Evolutionary conservation across 176 grass and related monocot genomes (phyloP), one percentile per base, ranked within the genome.

Genomic region (Oryza longistaminata): DNA sequence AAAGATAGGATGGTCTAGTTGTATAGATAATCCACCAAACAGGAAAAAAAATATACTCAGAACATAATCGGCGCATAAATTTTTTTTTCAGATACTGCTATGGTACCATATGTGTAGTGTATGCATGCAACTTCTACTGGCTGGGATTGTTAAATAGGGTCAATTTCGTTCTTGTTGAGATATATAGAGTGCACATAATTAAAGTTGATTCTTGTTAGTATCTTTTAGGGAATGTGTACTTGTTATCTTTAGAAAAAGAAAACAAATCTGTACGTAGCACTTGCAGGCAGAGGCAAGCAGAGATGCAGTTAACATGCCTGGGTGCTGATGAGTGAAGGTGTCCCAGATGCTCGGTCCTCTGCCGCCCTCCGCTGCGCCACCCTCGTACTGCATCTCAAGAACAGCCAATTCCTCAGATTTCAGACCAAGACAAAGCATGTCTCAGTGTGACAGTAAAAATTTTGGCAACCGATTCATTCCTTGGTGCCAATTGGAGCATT

Each of bases 301-400:
- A 49, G 25, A 26, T 8, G 26, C 10, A 70, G 21, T 67, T 29
- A 33, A 64, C 70, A 37, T 83, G 67, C 78, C 82, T 39, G 86
- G 77, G 66, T 83, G 35, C 17, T 75, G 19, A 48, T 88, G 82
- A 25, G 86, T 79, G 67, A 85, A 92, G 44, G 83, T 82, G 64
- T 88, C 86, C 86, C 86, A 92, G 40, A 88, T 92, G 77, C 86
- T 88, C 40, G 82, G 90, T 19, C 90, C 82, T 37, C 75, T 84
- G 25, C 90, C 90, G 5, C 82, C 86, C 67, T 88, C 90, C 34
- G 21, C 75, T 26, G 53, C 83, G 9, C 55, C 90, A 64, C 90
- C 90, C 84, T 88, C 90, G 12, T 88, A 88, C 86, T 88, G 46
- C 46, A 49, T 14, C n/a, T 22, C 21, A 61, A n/a, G 19, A 42